Percentiles rank a stretch among this genome's conserved stretches.
Conservation (phyloP, 2,329 filamentous ascomycete genomes). For the Beauveria scarabaeidicola region DNA sequence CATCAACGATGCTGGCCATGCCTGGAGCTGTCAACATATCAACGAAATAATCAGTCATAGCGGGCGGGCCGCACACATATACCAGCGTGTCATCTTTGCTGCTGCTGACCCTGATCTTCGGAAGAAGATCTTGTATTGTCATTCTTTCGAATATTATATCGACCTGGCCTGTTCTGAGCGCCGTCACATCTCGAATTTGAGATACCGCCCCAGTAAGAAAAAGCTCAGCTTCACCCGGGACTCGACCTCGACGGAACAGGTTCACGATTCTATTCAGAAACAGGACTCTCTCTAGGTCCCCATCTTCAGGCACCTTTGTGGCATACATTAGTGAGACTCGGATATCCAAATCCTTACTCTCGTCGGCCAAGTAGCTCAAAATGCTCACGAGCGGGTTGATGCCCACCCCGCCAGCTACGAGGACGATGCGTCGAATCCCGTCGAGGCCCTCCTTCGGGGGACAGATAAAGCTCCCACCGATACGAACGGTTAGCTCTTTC, state of each 20-base stretch:
- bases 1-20: conserved; percentile 29
- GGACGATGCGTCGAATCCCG: conserved; percentile 51
- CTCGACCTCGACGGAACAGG: conserved; percentile 29
- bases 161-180: neutral
- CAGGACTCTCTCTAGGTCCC: conserved; percentile 30
- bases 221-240: conserved; percentile 35
- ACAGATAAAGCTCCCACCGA: conserved; percentile 76
- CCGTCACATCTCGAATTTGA: neutral
- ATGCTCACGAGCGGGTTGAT: conserved; percentile 77
- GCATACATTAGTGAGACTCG: conserved; percentile 58
- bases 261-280: conserved; percentile 41
- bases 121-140: conserved; percentile 30
- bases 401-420: conserved; percentile 74
- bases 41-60: conserved; percentile 61
- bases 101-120: conserved; percentile 25
- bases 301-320: conserved; percentile 28
- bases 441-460: conserved; percentile 49
- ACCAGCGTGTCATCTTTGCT: conserved; percentile 37
- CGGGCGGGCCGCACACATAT: conserved; percentile 60
- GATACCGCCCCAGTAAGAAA: conserved; percentile 35
- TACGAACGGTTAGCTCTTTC: conserved; percentile 53
- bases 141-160: conserved; percentile 32
- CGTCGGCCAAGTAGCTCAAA: conserved; percentile 46
- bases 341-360: conserved; percentile 23
- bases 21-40: conserved; percentile 29